A percentile compares a stretch with the other conserved stretches of the same genome.
These are phyloP conservation scores for Aspergillus tubingensis DNA, from an alignment of 2,329 filamentous ascomycete genomes.

Conservation along the genomic window DNA sequence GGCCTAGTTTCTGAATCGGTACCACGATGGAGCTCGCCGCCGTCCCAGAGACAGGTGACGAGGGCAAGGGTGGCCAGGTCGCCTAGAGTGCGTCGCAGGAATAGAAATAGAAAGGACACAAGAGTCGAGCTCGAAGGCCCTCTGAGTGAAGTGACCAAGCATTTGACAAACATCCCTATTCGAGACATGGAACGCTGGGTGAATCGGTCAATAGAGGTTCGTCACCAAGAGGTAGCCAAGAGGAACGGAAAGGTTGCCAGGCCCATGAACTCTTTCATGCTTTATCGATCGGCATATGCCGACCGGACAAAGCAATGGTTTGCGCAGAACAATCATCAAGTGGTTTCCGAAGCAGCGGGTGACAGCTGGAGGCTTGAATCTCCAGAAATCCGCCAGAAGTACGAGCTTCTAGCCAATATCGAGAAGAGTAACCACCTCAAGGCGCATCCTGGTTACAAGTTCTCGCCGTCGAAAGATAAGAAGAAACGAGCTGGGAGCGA, in stretches of 20 bases:
- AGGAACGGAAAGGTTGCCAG: constrained; percentile 80
- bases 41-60: constrained; percentile 14
- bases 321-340: constrained; percentile 86
- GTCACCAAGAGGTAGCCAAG: constrained; percentile 68
- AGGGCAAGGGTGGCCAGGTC: constrained; percentile 17
- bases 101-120: constrained; percentile 11
- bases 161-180: constrained; percentile 58
- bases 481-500: constrained; percentile 59
- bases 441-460: constrained; percentile 91
- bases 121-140: constrained; percentile 21
- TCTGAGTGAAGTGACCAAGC: constrained; percentile 31
- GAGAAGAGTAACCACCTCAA: constrained; percentile 82
- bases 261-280: constrained; percentile 97
- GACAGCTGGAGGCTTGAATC: constrained; percentile 83
- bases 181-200: constrained; percentile 81
- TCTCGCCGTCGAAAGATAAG: constrained; percentile 66
- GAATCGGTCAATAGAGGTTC: constrained; percentile 66
- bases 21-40: constrained; percentile 23
- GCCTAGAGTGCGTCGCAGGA: constrained; percentile 16
- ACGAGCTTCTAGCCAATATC: constrained; percentile 73
- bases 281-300: constrained; percentile 91
- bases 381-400: constrained; percentile 69
- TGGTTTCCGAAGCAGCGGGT: constrained; percentile 85
- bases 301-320: constrained; percentile 81
- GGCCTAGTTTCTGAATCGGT: constrained; percentile 15